A percentile compares a stretch with the other conserved stretches of the same genome.
Evolutionary conservation across 352 stramenopile genomes (phyloP).

Genomic region (Phytophthora tubulina): DNA sequence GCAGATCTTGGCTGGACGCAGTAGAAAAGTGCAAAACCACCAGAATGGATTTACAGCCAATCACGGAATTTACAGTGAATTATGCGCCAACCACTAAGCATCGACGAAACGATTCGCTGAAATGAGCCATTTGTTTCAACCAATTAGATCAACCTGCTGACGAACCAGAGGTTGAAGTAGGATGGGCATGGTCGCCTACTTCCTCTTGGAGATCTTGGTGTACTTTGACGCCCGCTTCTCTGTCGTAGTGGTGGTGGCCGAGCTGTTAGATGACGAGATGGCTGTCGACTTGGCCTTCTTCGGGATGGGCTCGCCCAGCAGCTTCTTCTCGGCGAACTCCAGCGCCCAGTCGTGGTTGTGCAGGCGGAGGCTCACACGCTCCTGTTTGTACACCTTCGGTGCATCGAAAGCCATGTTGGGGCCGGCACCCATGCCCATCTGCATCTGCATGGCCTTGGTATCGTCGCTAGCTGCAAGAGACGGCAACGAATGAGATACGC

Average conservation of each 20-base stretch:
- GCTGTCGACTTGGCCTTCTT: slow-evolving; percentile 46
- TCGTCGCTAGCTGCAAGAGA: slow-evolving; percentile 79
- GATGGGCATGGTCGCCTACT: slow-evolving; percentile 35
- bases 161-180: slow-evolving; percentile 10
- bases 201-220: slow-evolving; percentile 81
- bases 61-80: neutral
- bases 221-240: slow-evolving; percentile 77
- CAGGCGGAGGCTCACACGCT: slow-evolving; percentile 84
- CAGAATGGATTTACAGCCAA: slow-evolving; percentile 26
- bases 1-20: slow-evolving; percentile 3
- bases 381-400: slow-evolving; percentile 91
- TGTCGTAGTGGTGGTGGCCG: slow-evolving; percentile 40
- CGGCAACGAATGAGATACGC: neutral
- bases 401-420: slow-evolving; percentile 92
- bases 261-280: slow-evolving; percentile 19
- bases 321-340: slow-evolving; percentile 85
- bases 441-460: slow-evolving; percentile 92
- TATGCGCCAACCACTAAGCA: slow-evolving; percentile 3
- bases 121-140: slow-evolving; percentile 5
- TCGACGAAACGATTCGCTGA: slow-evolving; percentile 18
- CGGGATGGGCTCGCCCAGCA: slow-evolving; percentile 79
- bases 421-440: slow-evolving; percentile 92
- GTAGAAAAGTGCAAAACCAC: slow-evolving; percentile 31
- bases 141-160: slow-evolving; percentile 10
- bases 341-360: slow-evolving; percentile 87